Percentiles rank a stretch among this genome's conserved stretches.
Evolutionary conservation across 495 filamentous ascomycete genomes (phyloP).

Genomic region (Aspergillus homomorphus): DNA sequence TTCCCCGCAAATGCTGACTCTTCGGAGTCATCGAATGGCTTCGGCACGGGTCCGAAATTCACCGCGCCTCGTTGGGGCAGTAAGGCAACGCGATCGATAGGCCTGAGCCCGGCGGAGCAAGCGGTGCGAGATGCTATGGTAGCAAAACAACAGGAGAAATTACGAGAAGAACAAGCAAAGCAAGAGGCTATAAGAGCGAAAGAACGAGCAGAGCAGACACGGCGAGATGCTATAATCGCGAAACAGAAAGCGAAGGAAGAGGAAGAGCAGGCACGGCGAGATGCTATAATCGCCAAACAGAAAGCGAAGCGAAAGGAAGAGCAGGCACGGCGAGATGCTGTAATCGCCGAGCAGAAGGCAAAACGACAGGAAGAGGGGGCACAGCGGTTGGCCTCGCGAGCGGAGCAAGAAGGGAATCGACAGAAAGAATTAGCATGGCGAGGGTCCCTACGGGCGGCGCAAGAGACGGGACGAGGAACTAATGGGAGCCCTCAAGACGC

Average conservation of each 20-base stretch:
- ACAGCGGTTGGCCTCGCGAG: no score
- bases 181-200: background rate
- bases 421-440: slow-evolving; percentile 5
- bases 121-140: slow-evolving; percentile 32
- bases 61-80: slow-evolving; percentile 20
- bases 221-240: background rate
- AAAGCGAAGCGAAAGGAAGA: background rate
- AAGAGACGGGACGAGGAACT: background rate
- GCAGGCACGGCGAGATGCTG: background rate
- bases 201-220: background rate
- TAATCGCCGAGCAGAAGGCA: background rate
- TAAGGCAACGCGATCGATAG: slow-evolving; percentile 21
- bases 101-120: slow-evolving; percentile 36
- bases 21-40: slow-evolving; percentile 16
- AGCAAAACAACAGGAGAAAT: slow-evolving; percentile 13
- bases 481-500: background rate
- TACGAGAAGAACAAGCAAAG: slow-evolving; percentile 1
- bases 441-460: background rate
- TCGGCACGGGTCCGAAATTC: slow-evolving; percentile 17
- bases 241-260: background rate
- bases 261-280: background rate
- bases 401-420: background rate
- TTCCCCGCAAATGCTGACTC: slow-evolving; percentile 25
- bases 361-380: background rate
- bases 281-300: background rate